phyloP scores from a whole-genome alignment of 2,329 filamentous ascomycete species.

The Hypoxylon sp. region DNA sequence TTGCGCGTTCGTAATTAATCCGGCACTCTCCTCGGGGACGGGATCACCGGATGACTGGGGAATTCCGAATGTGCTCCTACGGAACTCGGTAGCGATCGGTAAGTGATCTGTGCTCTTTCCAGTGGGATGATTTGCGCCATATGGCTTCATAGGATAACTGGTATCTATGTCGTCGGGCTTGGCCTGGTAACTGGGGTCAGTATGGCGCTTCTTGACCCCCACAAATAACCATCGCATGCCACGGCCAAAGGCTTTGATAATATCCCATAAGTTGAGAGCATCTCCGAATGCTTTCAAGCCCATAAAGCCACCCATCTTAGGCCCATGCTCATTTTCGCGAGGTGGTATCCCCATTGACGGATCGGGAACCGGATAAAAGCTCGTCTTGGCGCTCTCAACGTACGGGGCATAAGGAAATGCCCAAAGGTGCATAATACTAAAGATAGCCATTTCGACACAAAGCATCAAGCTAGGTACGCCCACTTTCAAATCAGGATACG shows the following conservation, averaged over 20 bases:
- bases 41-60: slow-evolving; percentile 41
- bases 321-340: slow-evolving; percentile 61
- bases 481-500: slow-evolving; percentile 83
- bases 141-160: slow-evolving; percentile 56
- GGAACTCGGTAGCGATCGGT: slow-evolving; percentile 59
- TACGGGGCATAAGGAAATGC: slow-evolving; percentile 86
- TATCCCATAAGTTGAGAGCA: slow-evolving; percentile 85
- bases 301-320: slow-evolving; percentile 75
- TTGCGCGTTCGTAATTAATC: slow-evolving; percentile 62
- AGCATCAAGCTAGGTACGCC: slow-evolving; percentile 84
- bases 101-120: slow-evolving; percentile 58
- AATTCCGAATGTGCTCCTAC: slow-evolving; percentile 54
- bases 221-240: slow-evolving; percentile 86
- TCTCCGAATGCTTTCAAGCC: slow-evolving; percentile 77
- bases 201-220: slow-evolving; percentile 73
- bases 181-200: slow-evolving; percentile 66
- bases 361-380: slow-evolving; percentile 65
- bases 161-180: slow-evolving; percentile 57
- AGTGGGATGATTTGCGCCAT: slow-evolving; percentile 46
- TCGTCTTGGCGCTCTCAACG: slow-evolving; percentile 60
- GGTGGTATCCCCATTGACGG: slow-evolving; percentile 58
- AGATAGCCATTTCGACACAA: slow-evolving; percentile 88
- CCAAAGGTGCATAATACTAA: slow-evolving; percentile 83
- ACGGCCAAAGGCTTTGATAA: slow-evolving; percentile 83
- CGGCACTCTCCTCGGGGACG: slow-evolving; percentile 59